Percentiles rank a stretch among this genome's conserved stretches.
Conservation (phyloP, 2,329 filamentous ascomycete genomes). For the Lecanicillium sp. region DNA sequence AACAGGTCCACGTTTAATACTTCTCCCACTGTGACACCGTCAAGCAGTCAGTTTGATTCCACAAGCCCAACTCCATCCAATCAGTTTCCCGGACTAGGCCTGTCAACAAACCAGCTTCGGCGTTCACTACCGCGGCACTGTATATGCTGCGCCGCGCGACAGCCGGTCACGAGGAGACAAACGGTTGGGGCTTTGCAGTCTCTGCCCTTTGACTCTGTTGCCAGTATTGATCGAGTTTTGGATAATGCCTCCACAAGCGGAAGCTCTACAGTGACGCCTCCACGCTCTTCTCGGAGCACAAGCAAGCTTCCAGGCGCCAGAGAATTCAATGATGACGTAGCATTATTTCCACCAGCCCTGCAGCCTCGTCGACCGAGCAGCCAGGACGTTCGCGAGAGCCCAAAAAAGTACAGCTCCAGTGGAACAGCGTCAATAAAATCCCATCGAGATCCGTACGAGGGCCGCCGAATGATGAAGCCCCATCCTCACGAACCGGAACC, state of each 20-base stretch:
- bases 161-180: conserved; percentile 5
- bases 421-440: neutral
- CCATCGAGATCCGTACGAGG: conserved; percentile 3
- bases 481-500: conserved; percentile 8
- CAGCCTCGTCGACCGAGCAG: conserved; percentile 3
- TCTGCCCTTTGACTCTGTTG: neutral
- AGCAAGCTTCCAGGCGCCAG: neutral
- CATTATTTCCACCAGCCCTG: conserved; percentile 5
- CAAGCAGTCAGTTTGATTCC: too few species aligned
- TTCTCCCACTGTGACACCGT: too few species aligned
- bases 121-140: conserved; percentile 18
- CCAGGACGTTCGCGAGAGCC: neutral
- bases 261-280: conserved; percentile 7
- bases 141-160: conserved; percentile 19
- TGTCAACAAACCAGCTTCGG: too few species aligned
- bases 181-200: conserved; percentile 7
- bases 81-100: too few species aligned
- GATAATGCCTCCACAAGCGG: neutral
- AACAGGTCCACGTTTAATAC: too few species aligned
- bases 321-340: neutral
- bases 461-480: conserved; percentile 3
- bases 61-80: too few species aligned
- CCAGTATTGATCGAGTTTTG: neutral
- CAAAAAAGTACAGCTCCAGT: neutral
- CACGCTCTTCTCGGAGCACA: too few species aligned